Evolutionary conservation across 2,329 filamentous ascomycete genomes (phyloP).

Genomic region (Aureobasidium sp.): DNA sequence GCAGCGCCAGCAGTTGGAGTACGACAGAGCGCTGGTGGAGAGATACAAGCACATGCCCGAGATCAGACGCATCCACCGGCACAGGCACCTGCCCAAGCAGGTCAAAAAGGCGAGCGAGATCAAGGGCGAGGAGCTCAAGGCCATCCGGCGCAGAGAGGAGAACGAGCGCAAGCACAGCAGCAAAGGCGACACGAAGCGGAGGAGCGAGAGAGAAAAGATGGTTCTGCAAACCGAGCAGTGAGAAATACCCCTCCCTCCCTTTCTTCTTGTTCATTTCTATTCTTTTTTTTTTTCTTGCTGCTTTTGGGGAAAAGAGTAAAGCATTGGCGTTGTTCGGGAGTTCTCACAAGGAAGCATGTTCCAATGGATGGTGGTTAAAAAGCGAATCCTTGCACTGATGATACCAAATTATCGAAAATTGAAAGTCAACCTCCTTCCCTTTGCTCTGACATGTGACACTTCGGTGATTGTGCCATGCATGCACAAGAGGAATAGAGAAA

Average conservation of each 20-base stretch:
- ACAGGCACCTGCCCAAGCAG: constrained; percentile 83
- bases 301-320: neutral
- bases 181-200: constrained; percentile 66
- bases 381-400: too few relatives aligned
- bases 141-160: constrained; percentile 84
- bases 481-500: too few relatives aligned
- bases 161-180: constrained; percentile 87
- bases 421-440: too few relatives aligned
- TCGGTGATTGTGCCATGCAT: too few relatives aligned
- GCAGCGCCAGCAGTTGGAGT: constrained; percentile 82
- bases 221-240: constrained; percentile 60
- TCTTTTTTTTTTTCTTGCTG: neutral
- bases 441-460: too few relatives aligned
- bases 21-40: constrained; percentile 74
- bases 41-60: constrained; percentile 95
- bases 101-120: constrained; percentile 96
- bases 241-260: too few relatives aligned
- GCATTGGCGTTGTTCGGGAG: neutral
- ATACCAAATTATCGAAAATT: too few relatives aligned
- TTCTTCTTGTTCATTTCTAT: neutral
- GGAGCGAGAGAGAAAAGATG: constrained; percentile 86
- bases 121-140: constrained; percentile 78
- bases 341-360: neutral
- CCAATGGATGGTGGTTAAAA: too few relatives aligned
- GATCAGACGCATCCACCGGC: constrained; percentile 78